Base-by-base conservation (phyloP, 2,329 filamentous ascomycete species). In the Paramyrothecium roridum region DNA sequence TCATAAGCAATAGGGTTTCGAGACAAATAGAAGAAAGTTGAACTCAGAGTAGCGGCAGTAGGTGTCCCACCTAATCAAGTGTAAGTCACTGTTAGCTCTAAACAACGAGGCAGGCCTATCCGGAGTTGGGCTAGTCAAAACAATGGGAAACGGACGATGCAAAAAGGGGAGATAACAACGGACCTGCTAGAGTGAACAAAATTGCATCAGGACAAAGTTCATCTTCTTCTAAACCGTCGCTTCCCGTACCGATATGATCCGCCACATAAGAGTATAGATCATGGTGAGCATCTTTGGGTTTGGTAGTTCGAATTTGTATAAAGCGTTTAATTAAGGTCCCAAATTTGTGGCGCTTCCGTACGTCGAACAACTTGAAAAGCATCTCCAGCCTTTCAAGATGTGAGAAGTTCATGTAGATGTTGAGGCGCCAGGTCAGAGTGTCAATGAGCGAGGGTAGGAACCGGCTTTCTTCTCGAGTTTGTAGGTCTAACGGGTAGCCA, bases 11-110 rank as follows among this genome's bases (percentile, higher is more conserved):
- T n/a, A 23, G 45, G 30, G 19, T 47, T 49, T 13, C 46, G 10
- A 56, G 54, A 6, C 55, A 61, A 21, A 34, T 52, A 47, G 48
- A 51, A 51, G 26, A 51, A 40, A 4, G 40, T 20, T 13, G 49
- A 26, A 21, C 26, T 40, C 3, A 51, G 33, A 6, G 26, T 16
- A 8, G 30, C 49, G 3, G 49, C 49, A 8, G 30, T 20, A 4
- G 49, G 37, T 17, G 23, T 20, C 12, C 49, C 49, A 16, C 49
- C 49, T 40, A 43, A 13, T 6, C 16, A 43, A 43, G 37, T 43
- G 37, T 43, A 6, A 43, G 37, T 13, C 7, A 52, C 4, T 30
- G 26, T 30, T 10, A 30, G 26, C 26, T 30, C 26, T 30, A 6
- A 4, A 30, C 26, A 30, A 30, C 10, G 10, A 6, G 26, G 10